These are phyloP conservation scores for Iberis amara DNA, from an alignment of 441 rosid genomes.

Conservation along the genomic window DNA sequence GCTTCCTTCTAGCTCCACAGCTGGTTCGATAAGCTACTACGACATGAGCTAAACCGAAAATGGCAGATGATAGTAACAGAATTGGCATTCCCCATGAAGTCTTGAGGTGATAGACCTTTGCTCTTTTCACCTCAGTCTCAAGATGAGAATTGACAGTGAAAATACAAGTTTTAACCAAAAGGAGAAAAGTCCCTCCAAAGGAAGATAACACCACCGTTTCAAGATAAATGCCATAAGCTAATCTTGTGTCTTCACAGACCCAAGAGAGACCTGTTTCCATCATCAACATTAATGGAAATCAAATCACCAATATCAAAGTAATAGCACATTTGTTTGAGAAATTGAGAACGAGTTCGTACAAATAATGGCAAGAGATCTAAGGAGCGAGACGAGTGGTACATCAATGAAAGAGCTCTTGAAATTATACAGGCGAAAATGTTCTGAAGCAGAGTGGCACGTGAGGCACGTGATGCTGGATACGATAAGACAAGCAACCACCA, in stretches of 20 bases:
- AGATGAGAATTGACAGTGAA: conserved; percentile 60
- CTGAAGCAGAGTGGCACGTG: conserved; percentile 49
- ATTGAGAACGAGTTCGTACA: conserved; percentile 37
- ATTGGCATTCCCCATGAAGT: conserved; percentile 90
- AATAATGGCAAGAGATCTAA: conserved; percentile 69
- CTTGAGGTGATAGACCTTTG: conserved; percentile 40
- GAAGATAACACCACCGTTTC: conserved; percentile 78
- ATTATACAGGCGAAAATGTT: conserved; percentile 55
- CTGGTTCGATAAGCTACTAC: conserved; percentile 79
- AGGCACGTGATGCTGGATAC: conserved; percentile 68
- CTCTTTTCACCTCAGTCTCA: conserved; percentile 56
- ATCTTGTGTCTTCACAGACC: conserved; percentile 59
- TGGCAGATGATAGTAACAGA: conserved; percentile 67
- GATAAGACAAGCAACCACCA: conserved; percentile 50
- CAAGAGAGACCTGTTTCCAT: conserved; percentile 61
- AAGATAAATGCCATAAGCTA: conserved; percentile 74
- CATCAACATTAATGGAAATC: conserved; percentile 1
- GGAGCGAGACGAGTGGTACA: conserved; percentile 64
- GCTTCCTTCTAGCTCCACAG: conserved; percentile 79
- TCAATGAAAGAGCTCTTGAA: conserved; percentile 73
- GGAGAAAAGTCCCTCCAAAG: conserved; percentile 55
- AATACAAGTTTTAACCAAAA: conserved; percentile 70
- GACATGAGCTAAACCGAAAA: conserved; percentile 76
- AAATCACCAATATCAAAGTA: not conserved
- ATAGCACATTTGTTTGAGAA: not conserved